Base-by-base conservation (phyloP, 2,329 filamentous ascomycete species). In the Phaeosphaeria sp. region DNA sequence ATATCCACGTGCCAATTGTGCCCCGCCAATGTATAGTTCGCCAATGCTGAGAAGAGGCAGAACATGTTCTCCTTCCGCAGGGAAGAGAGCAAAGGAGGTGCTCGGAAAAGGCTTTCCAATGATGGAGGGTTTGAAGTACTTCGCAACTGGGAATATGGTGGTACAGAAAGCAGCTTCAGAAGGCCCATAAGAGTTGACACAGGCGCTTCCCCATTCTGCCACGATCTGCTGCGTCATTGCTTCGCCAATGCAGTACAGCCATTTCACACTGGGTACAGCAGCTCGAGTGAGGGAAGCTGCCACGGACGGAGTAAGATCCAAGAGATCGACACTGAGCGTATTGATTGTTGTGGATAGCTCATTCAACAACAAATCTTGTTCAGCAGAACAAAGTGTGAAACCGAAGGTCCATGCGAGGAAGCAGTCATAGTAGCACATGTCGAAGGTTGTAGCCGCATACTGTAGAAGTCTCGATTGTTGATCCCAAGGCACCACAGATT, bases 361-460 rank as follows among this genome's bases (percentile, higher is more conserved):
- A 50, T 79, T 74, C 13, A 80, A 68, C 68, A 81, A 74, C 21
- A 64, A 54, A 6, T 63, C 62, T 55, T 78, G 78, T 17, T 75
- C 72, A 21, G 78, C 74, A 13, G 77, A 74, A 59, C 79, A 80
- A 30, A 81, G 69, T 21, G 77, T 75, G 57, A 81, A 79, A 0
- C 79, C 79, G 52, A 78, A 75, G 10, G 72, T 73, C 79, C 79
- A 81, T 11, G 78, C 78, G 51, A 81, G 68, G 59, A 81, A 81
- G 65, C 79, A 80, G 60, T 81, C 79, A 52, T 79, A 81, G 58
- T 81, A 81, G 56, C 79, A 81, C 79, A 81, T 81, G 56, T 81
- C 79, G 55, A 80, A 80, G 9, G 77, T 78, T 4, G 69, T 72
- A 11, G 78, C 78, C 30, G 79, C 79, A 57, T 79, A 81, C 56